Evolutionary conservation across 441 rosid genomes (phyloP), one percentile per base, ranked within the genome.

Genomic region (Populus hybrid): DNA sequence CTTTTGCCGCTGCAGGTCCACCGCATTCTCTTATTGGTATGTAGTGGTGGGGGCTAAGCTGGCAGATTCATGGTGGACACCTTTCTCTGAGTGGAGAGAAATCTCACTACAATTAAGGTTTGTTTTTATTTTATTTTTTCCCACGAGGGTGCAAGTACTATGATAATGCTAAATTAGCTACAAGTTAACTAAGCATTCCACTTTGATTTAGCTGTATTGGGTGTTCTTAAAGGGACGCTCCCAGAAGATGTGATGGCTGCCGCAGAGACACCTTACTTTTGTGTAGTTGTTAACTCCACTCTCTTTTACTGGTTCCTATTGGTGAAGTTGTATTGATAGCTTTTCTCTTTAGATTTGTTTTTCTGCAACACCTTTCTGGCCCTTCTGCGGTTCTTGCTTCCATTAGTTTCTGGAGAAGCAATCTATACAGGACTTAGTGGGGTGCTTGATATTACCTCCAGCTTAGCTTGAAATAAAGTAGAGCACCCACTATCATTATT

Each of bases 31-130:
- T 31, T 76, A 64, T 63, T 81, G 69, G 78, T 18, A 79, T 76
- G 35, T 36, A 68, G 64, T 10, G 77, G 82, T 81, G 81, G 81
- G 21, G 61, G 82, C 66, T 76, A 73, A 73, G 86, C 75, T 80
- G 89, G 68, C 85, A 77, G 64, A 79, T 80, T 79, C 77, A 42
- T 42, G 74, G 7, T 38, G 77, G 79, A 73, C 77, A 31, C 74
- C 74, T 77, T 80, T 75, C 86, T n/a, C 77, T 77, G 80, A 85
- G 87, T 80, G 85, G 90, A 80, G 86, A 85, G 68, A 85, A 81
- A 75, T 75, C 83, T 72, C 5, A 20, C 29, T 42, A 78, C 63
- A 53, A 71, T 31, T 26, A 76, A 26, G 29, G 59, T 26, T 68
- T 53, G 35, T 75, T 69, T 9, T 40, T 10, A 40, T 3, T 40